Evolutionary conservation across 805 yeast species (phyloP), one percentile per base, ranked within the genome.

Genomic region (Wickerhamiella hasegawae): DNA sequence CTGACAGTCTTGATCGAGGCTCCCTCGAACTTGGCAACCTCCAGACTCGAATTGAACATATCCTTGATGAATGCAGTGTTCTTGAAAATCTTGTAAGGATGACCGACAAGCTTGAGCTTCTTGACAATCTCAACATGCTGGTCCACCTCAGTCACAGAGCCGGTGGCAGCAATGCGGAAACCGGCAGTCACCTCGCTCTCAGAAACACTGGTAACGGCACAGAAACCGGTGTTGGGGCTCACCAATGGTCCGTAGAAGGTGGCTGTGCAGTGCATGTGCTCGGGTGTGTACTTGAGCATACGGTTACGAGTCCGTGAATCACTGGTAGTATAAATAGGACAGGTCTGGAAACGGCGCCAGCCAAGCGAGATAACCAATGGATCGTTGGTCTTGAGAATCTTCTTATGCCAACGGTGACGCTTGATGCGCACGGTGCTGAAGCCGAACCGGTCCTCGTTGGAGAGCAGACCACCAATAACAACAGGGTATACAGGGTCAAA

Each of bases 381-480:
- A 60, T 90, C 99, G 52, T 83, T 92, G 8, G 96, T 73, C 58
- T 90, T 90, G 48, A 90, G 65, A 40, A 92, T 82, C 67, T 84
- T 84, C 54, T 84, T 87, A 60, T 90, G 96, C 99, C 99, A 90
- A 64, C 98, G 75, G 55, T 90, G 99, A 59, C 95, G 76, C 72
- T 95, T 84, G 41, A 90, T 73, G 62, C 97, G 73, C 32, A 82
- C 95, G 52, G 82, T 87, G 61, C 84, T 66, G 51, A 80, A 77
- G 4, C 98, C 99, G 53, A 85, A 87, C 51, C 93, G 68, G 39
- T 84, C 78, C 54, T 90, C 99, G 4, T 94, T 82, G 25, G 90
- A 73, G 40, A 87, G 62, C 39, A 90, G 62, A 3, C 97, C 96
- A 40, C 99, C 99, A 47, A 92, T 60, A 14, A 90, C 70, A 20